Evolutionary conservation across 169 alveolate species (phyloP).

Genomic region (Plasmodium blacklocki): DNA sequence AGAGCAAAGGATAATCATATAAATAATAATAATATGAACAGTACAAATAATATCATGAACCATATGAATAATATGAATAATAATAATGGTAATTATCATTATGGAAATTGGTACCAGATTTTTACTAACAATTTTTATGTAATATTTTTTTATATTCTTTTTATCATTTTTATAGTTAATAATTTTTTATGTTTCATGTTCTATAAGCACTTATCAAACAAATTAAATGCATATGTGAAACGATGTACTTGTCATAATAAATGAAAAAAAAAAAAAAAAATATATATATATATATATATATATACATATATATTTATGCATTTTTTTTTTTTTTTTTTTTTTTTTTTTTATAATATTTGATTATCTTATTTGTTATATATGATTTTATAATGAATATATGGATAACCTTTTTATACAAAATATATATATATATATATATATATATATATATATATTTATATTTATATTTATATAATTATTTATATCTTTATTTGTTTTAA

Average conservation of each 20-base stretch:
- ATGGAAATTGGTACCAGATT: no score
- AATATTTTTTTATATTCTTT: constrained; percentile 7
- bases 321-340: not conserved
- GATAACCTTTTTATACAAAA: no score
- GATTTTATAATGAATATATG: not conserved
- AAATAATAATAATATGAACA: no score
- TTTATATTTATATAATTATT: no score
- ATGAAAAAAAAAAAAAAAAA: not conserved
- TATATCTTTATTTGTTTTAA: no score
- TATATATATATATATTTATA: no score
- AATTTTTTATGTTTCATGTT: constrained; percentile 30
- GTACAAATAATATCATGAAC: no score
- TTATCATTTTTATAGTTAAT: constrained; percentile 16
- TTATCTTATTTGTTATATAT: not conserved
- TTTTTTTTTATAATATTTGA: not conserved
- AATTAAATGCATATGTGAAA: constrained; percentile 11
- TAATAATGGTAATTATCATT: no score
- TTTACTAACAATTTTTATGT: constrained; percentile 1
- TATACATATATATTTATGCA: no score
- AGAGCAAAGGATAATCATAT: no score
- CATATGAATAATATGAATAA: no score
- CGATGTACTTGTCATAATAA: constrained; percentile 11
- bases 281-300: not conserved
- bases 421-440: no score
- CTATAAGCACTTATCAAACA: constrained; percentile 21